Conservation (phyloP, 768 basidiomycete species). For the Termitomyces sp. region DNA sequence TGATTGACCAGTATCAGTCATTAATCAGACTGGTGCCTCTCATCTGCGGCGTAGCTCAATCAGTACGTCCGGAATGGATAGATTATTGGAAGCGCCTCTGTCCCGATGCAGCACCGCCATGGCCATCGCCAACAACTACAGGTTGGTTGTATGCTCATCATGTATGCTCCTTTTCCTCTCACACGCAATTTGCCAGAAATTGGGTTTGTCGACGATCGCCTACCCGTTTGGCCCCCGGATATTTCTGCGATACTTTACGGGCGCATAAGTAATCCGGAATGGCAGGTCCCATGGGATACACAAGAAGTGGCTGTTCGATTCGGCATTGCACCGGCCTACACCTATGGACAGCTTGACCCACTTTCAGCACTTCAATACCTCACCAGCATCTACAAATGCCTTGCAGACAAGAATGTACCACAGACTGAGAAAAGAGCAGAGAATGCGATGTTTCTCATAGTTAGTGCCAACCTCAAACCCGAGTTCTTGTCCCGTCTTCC, state of each 20-base stretch:
- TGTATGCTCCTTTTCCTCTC: neutral
- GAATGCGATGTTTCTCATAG: constrained; percentile 51
- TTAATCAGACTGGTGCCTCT: constrained; percentile 54
- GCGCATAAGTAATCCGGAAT: constrained; percentile 59
- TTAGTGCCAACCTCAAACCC: constrained; percentile 38
- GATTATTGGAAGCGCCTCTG: constrained; percentile 89
- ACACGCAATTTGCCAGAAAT: constrained; percentile 22
- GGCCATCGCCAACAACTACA: constrained; percentile 46
- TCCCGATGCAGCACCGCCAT: constrained; percentile 52
- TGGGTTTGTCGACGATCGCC: constrained; percentile 57
- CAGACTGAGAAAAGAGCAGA: constrained; percentile 63
- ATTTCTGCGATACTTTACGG: constrained; percentile 61
- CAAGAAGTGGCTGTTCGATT: constrained; percentile 41
- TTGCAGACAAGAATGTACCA: constrained; percentile 46
- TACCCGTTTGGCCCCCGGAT: constrained; percentile 77
- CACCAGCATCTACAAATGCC: constrained; percentile 48
- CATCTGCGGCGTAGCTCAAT: constrained; percentile 54
- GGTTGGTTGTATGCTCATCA: constrained; percentile 26
- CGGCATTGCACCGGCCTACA: constrained; percentile 48
- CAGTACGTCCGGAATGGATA: constrained; percentile 78
- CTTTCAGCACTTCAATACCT: constrained; percentile 47
- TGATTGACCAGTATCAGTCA: constrained; percentile 47
- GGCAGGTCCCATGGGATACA: constrained; percentile 52
- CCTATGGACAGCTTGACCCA: constrained; percentile 59
- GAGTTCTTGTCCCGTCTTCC: constrained; percentile 53